Base-by-base conservation (phyloP, 495 filamentous ascomycete species). In the Chlorociboria aeruginascens region DNA sequence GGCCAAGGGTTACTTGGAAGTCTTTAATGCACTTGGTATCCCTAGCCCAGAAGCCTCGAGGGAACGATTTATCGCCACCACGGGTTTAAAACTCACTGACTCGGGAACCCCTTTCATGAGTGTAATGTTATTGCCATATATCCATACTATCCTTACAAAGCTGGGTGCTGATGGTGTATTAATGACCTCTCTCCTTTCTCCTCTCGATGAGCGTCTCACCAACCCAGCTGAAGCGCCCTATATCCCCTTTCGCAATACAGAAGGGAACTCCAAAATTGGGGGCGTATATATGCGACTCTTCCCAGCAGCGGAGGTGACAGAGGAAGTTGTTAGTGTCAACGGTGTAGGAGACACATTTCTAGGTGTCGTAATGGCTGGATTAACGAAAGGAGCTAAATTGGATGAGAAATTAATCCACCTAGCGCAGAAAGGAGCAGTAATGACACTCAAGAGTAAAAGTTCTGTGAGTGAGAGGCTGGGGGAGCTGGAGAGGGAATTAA, bases 271-370 rank as follows among this genome's bases (percentile, higher is more conserved):
- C 0, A 57, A 63, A n/a, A 69, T 94, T 6, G 86, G 83, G 4
- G 89, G 88, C 0, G 73, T 95, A 13, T 94, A 93, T 55, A 85
- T 96, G 79, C 70, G 85, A 34, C 61, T 89, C 17, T 92, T 87
- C 63, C 75, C 82, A 0, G 69, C 83, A 11, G 73, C 71, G 2
- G 79, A 85, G 64, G 60, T 66, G n/a, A 66, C 95, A 1, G 62
- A 72, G 12, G 76, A 87, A 29, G 69, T 94, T 4, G 80, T 90
- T 10, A 90, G 85, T 52, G 92, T 96, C 10, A 98, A 96, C 60
- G 92, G 89, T 0, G 89, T 87, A 0, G 92, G 92, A 6, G 92
- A 98, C 66, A 97, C 92, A 0, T 86, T 96, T 53, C 66, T 92
- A 2, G 92, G 90, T 3, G 82, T 86, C 12, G 35, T 94, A 31